Evolutionary conservation across 352 stramenopile species (phyloP), one percentile per base, ranked within the genome.

Genomic region (Peronospora belbahrii): DNA sequence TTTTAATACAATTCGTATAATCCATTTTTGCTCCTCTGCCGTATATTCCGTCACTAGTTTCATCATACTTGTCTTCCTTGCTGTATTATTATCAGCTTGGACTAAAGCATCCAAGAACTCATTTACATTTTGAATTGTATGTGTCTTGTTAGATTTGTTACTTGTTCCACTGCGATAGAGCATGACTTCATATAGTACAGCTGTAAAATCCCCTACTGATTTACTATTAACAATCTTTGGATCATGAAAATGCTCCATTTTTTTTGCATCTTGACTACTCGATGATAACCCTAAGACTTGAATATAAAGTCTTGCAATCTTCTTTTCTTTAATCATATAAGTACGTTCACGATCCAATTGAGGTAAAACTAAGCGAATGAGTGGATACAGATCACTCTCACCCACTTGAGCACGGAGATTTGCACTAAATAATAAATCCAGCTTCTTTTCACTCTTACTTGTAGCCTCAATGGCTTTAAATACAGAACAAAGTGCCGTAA

Each of bases 271-370:
- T 17, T 61, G 65, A 42, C 72, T 87, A 43, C 67, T 72, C 0
- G 56, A 47, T 8, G 68, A 66, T 51, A 93, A 72, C 9, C 82
- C 79, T 6, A 93, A 47, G 6, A 91, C 60, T 8, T 89, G 69
- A 3, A 88, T 58, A 45, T 89, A 91, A 7, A 86, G 42, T 53
- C 73, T 82, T 28, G 77, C 82, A 46, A 93, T 83, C 58, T 89
- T 93, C 64, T 85, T 89, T 53, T 91, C 79, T 50, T 89, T 88
- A 5, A 93, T 61, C 56, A 88, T 91, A 57, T 91, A 93, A 36
- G 73, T 88, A 54, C 82, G 76, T 45, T 91, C 79, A 44, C 77
- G 79, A 56, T 93, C 82, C 39, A 93, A 61, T 38, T 89, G 79
- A 3, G 82, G 82, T 33, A 90, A 54, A 37, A 93, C 44, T 2